Evolutionary conservation across 2,329 filamentous ascomycete species (phyloP), one percentile per base, ranked within the genome.

Genomic region (Diplodia scrobiculata): DNA sequence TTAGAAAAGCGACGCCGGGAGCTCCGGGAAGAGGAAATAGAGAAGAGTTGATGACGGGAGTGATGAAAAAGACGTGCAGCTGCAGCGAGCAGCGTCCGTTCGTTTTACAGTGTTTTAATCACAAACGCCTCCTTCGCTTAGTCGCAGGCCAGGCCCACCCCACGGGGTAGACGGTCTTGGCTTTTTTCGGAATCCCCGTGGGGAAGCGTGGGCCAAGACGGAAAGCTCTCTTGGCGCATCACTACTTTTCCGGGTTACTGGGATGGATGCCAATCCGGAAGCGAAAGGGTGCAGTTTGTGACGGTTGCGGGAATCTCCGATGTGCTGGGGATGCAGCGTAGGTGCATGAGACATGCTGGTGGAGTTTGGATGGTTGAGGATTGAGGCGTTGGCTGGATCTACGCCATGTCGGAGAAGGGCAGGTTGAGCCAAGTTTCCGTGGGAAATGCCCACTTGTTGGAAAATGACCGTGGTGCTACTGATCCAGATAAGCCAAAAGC

Each of bases 91-190:
- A 34, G 55, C 55, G 14, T 27, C 7, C 19, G 17, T 58, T 41
- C 34, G 53, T 41, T 41, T 36, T 41, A 27, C 38, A 27, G 36
- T 60, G 55, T 48, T 60, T 60, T 60, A 60, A 60, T 60, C 55
- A 34, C 11, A 25, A 47, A 47, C 55, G 27, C 38, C 38, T 32
- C 38, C 36, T 17, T 58, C 54, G 34, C 54, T 58, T 58, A 45
- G 9, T n/a, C 27, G 19, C 38, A 60, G 38, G 29, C 55, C 38
- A 27, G 17, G 29, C 38, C 25, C 14, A 48, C 55, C 55, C 55
- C 55, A 60, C 27, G 55, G 55, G 55, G 55, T 60, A 60, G 55
- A 5, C 3, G 6, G 25, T 48, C 55, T 60, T 60, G 55, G 55
- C 55, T n/a, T 48, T 45, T n/a, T 11, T 41, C 25, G n/a, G 38